Evolutionary conservation across 192 early-diverging fungal genomes (phyloP).

Genomic region (Thamnidium elegans): DNA sequence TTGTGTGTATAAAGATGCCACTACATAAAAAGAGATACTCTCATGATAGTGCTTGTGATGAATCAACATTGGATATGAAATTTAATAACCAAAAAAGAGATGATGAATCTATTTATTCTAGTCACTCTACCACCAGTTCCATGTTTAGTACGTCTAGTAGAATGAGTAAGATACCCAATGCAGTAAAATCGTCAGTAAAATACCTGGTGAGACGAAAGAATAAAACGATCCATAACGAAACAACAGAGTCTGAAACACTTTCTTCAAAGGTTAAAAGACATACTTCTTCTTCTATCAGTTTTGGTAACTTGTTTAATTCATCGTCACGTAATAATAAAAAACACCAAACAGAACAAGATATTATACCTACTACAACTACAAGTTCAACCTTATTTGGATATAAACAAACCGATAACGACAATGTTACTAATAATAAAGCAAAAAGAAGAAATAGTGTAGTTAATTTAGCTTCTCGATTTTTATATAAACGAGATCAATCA

Average conservation of each 20-base stretch:
- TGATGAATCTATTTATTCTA: conserved; percentile 35
- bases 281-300: background rate
- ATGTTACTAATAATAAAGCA: conserved; percentile 1
- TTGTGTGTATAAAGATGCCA: background rate
- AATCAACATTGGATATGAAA: background rate
- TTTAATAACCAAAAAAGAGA: background rate
- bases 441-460: conserved; percentile 3
- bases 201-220: conserved; percentile 16
- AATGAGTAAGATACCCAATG: conserved; percentile 27
- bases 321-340: no score
- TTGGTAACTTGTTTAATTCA: background rate
- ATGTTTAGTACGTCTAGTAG: conserved; percentile 35
- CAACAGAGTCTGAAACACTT: background rate
- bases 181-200: conserved; percentile 33
- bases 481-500: background rate
- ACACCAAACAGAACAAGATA: no score
- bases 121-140: conserved; percentile 26
- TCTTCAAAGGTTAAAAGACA: background rate
- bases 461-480: conserved; percentile 7
- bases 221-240: background rate
- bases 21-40: conserved; percentile 10
- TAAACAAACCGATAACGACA: conserved; percentile 9
- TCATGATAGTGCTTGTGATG: background rate
- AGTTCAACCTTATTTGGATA: background rate
- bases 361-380: no score